phyloP scores from a whole-genome alignment of 257 asterid species.

The Solanum raphanifolium region DNA sequence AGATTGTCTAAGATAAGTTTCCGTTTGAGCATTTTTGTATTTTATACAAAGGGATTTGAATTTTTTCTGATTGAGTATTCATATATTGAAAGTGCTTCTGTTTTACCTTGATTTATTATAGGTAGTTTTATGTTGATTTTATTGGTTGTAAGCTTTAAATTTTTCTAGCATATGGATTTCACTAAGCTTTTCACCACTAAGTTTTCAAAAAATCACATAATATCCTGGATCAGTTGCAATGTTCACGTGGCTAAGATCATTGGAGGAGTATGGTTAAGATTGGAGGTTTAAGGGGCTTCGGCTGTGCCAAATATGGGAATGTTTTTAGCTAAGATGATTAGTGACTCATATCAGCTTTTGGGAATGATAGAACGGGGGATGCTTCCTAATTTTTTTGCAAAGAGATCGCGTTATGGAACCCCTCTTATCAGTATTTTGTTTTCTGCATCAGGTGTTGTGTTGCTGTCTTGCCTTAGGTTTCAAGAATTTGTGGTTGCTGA shows the following conservation, averaged over 20 bases:
- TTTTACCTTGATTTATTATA: too few relatives aligned
- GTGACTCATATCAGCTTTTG: conserved; percentile 59
- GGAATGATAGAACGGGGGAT: conserved; percentile 60
- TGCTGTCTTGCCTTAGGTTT: conserved; percentile 62
- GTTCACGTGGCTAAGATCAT: conserved; percentile 20
- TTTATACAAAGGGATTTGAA: not conserved
- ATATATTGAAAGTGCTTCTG: not conserved
- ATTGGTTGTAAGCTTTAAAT: not conserved
- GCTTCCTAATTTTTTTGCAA: conserved; percentile 41
- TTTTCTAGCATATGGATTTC: too few relatives aligned
- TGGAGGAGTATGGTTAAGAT: conserved; percentile 57
- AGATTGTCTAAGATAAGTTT: too few relatives aligned
- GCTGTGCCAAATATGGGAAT: conserved; percentile 66
- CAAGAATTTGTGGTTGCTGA: conserved; percentile 60
- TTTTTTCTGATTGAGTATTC: not conserved
- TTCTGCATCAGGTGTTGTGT: conserved; percentile 45
- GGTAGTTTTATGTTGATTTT: not conserved
- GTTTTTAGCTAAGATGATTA: conserved; percentile 61
- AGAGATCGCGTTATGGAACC: conserved; percentile 42
- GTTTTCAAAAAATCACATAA: too few relatives aligned
- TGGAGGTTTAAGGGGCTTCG: conserved; percentile 50
- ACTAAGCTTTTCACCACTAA: too few relatives aligned
- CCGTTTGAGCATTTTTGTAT: too few relatives aligned
- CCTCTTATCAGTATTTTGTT: conserved; percentile 39
- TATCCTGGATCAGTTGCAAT: too few relatives aligned